Evolutionary conservation across 2,329 filamentous ascomycete genomes (phyloP).

Genomic region (Dendryphion nanum): DNA sequence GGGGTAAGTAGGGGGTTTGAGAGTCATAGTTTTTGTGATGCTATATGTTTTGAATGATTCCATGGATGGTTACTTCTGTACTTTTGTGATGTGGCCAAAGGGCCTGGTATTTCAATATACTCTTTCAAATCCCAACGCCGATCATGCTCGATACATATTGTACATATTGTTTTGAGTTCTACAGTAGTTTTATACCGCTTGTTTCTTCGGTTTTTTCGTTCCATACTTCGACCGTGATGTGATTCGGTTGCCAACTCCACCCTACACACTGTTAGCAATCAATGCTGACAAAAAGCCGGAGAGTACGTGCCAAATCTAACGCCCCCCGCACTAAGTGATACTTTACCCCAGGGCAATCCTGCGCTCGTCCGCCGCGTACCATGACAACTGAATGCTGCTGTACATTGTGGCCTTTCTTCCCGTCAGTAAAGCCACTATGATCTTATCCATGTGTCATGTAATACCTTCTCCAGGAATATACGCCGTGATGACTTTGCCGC

Average conservation of each 20-base stretch:
- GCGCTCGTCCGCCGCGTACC: constrained; percentile 85
- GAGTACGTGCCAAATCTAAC: constrained; percentile 74
- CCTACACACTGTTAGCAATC: constrained; percentile 53
- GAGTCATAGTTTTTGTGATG: no score
- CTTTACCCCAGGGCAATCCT: constrained; percentile 98
- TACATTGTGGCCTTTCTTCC: constrained; percentile 75
- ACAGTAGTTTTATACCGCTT: constrained; percentile 14
- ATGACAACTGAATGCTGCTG: constrained; percentile 98
- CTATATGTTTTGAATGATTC: no score
- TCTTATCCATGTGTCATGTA: constrained; percentile 11
- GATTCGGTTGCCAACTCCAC: constrained; percentile 81
- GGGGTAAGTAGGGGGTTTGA: no score
- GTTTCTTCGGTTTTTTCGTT: constrained; percentile 90
- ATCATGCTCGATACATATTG: constrained; percentile 25
- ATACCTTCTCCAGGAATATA: constrained; percentile 92
- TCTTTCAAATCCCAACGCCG: constrained; percentile 20
- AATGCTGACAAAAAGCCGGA: constrained; percentile 27
- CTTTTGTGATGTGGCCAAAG: no score
- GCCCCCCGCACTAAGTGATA: constrained; percentile 92
- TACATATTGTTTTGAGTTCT: constrained; percentile 16
- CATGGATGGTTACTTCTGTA: no score
- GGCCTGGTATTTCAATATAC: neutral
- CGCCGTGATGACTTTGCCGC: constrained; percentile 80
- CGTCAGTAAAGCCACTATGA: constrained; percentile 7
- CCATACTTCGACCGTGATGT: constrained; percentile 94